Evolutionary conservation across 176 grass and related monocot genomes (phyloP).

Genomic region (Panicum miliaceum): DNA sequence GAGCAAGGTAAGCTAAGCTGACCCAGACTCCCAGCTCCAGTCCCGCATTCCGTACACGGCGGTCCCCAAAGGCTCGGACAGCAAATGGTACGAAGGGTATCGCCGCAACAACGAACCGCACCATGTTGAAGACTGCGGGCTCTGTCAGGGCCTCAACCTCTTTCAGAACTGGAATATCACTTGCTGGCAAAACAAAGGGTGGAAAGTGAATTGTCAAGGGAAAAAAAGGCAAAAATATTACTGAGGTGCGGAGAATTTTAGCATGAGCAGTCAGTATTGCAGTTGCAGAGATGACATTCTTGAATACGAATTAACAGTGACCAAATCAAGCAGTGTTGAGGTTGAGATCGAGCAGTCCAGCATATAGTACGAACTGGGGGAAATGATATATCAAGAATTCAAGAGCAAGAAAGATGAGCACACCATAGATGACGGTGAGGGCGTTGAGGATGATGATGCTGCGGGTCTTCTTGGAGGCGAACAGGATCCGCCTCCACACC

Average conservation of each 20-base stretch:
- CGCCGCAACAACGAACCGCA: constrained; percentile 73
- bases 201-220: neutral
- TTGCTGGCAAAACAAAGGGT: constrained; percentile 53
- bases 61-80: constrained; percentile 48
- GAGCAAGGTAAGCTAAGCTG: constrained; percentile 78
- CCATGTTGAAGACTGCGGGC: constrained; percentile 85
- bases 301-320: neutral
- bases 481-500: constrained; percentile 84
- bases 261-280: neutral
- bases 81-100: constrained; percentile 76
- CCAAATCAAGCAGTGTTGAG: neutral
- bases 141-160: constrained; percentile 88
- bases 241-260: neutral
- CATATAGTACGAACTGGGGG: neutral
- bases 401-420: neutral
- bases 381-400: neutral
- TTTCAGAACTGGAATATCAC: constrained; percentile 96
- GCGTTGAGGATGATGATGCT: constrained; percentile 95
- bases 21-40: constrained; percentile 86
- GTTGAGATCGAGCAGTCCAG: neutral
- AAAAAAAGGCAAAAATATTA: neutral
- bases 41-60: constrained; percentile 56
- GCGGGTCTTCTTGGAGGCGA: constrained; percentile 92
- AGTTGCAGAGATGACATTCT: neutral
- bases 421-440: constrained; percentile 95